Evolutionary conservation across 2,329 filamentous ascomycete species (phyloP).

Genomic region (Aureobasidium sp.): DNA sequence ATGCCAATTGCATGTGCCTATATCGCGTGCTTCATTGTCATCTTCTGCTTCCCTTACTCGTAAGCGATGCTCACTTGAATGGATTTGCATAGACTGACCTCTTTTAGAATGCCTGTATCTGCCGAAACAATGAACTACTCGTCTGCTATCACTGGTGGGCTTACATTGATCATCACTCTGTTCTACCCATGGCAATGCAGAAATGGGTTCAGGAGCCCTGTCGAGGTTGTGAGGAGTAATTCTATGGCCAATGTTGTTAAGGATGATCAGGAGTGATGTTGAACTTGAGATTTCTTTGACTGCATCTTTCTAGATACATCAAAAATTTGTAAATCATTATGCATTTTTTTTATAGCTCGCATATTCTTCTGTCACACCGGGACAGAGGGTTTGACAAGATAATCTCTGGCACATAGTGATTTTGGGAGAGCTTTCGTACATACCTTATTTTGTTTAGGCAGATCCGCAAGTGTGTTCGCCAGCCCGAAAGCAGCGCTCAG

Average conservation of each 20-base stretch:
- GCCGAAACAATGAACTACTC: slow-evolving; percentile 39
- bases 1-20: slow-evolving; percentile 50
- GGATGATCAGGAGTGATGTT: slow-evolving; percentile 1
- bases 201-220: slow-evolving; percentile 33
- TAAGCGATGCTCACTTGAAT: slow-evolving; percentile 1
- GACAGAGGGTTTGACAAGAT: too few species aligned
- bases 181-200: slow-evolving; percentile 27
- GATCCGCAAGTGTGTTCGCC: neutral
- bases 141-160: slow-evolving; percentile 33
- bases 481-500: neutral
- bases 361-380: neutral
- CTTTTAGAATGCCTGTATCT: slow-evolving; percentile 23
- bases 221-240: slow-evolving; percentile 11
- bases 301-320: neutral
- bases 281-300: neutral
- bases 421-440: neutral
- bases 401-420: too few species aligned
- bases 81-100: neutral
- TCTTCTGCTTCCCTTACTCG: slow-evolving; percentile 53
- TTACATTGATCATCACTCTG: slow-evolving; percentile 31
- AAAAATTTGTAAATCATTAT: neutral
- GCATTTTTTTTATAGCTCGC: neutral
- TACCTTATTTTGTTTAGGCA: neutral
- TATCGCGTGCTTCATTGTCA: slow-evolving; percentile 54
- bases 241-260: slow-evolving; percentile 2